Conservation (phyloP, 2,329 filamentous ascomycete genomes). For the Talaromyces islandicus region DNA sequence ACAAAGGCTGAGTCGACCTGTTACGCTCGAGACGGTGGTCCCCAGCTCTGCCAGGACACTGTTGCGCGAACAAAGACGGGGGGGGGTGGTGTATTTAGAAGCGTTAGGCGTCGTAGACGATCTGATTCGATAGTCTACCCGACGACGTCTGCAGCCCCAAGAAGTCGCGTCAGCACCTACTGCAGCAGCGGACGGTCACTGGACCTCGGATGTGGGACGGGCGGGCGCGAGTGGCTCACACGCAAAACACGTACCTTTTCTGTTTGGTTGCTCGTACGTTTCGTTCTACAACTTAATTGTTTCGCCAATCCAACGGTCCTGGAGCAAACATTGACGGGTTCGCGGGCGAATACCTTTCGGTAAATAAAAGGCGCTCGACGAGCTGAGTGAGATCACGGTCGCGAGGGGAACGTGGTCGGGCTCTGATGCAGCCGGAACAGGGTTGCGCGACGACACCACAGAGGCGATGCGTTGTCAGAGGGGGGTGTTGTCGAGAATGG, state of each 20-base stretch:
- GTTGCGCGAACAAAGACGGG: conserved; percentile 20
- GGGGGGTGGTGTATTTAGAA: conserved; percentile 13
- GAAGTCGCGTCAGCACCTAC: conserved; percentile 37
- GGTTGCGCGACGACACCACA: conserved; percentile 29
- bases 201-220: conserved; percentile 22
- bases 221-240: conserved; percentile 13
- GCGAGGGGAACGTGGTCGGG: conserved; percentile 39
- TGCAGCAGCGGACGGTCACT: conserved; percentile 38
- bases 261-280: conserved; percentile 14
- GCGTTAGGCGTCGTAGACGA: conserved; percentile 17
- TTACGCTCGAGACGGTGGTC: neutral
- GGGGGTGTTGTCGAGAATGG: conserved; percentile 18
- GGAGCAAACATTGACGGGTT: conserved; percentile 10
- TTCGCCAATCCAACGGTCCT: conserved; percentile 15
- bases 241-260: conserved; percentile 26
- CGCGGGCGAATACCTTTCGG: conserved; percentile 9
- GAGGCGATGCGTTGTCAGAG: conserved; percentile 39
- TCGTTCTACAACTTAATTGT: conserved; percentile 3
- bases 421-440: conserved; percentile 37
- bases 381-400: conserved; percentile 14
- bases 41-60: conserved; percentile 6
- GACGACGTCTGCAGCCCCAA: conserved; percentile 33
- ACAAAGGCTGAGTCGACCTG: neutral
- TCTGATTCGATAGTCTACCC: conserved; percentile 38
- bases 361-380: conserved; percentile 3